Evolutionary conservation across 305 asterid genomes (phyloP).

Genomic region (Rubia tinctorum): DNA sequence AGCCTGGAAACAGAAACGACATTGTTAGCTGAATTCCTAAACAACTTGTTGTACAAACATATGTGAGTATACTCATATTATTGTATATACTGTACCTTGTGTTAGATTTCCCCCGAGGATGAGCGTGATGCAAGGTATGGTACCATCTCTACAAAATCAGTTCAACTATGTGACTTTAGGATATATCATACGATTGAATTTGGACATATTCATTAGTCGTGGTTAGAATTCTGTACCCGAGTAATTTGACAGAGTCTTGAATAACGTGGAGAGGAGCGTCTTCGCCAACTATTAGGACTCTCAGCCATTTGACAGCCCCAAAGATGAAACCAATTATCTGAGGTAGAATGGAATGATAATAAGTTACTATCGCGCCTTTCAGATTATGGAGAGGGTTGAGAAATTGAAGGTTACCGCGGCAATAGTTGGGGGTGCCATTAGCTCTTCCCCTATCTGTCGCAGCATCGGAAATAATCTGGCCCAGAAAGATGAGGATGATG

Average conservation of each 20-base stretch:
- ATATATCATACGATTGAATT: not conserved
- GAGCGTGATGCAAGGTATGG: slow-evolving; percentile 81
- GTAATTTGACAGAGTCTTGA: slow-evolving; percentile 45
- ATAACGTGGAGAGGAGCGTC: slow-evolving; percentile 66
- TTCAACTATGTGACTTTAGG: not conserved
- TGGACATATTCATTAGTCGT: not conserved
- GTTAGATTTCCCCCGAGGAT: slow-evolving; percentile 85
- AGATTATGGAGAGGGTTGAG: not conserved
- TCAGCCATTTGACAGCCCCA: slow-evolving; percentile 63
- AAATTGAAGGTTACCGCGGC: slow-evolving; percentile 46
- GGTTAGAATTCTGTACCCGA: slow-evolving; percentile 42
- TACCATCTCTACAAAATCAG: slow-evolving; percentile 50
- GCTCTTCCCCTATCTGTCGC: slow-evolving; percentile 55
- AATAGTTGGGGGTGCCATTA: slow-evolving; percentile 67
- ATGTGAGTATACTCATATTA: not conserved
- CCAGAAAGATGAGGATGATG: slow-evolving; percentile 25
- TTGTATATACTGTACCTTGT: slow-evolving; percentile 43
- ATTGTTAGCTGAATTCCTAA: not conserved
- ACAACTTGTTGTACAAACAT: not conserved
- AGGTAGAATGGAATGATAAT: not conserved
- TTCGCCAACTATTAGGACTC: slow-evolving; percentile 59
- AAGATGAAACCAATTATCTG: slow-evolving; percentile 53
- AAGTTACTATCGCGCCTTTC: not conserved
- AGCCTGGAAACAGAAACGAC: slow-evolving; percentile 42
- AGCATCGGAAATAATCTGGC: slow-evolving; percentile 28